phyloP scores from a whole-genome alignment of 2,329 filamentous ascomycete genomes.

The Alternaria triticimaculans region DNA sequence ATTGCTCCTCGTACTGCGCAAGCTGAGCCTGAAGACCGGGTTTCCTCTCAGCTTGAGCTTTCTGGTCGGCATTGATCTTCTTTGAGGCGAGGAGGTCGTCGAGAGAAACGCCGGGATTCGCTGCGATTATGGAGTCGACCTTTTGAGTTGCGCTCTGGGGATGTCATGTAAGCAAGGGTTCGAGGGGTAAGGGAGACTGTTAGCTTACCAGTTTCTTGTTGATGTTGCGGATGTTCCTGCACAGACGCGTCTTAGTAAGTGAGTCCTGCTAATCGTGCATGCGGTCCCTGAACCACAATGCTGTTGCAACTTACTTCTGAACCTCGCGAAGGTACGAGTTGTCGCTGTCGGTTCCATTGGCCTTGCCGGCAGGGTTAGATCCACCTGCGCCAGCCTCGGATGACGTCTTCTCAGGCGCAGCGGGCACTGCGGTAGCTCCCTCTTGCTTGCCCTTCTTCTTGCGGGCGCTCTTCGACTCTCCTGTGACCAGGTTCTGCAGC shows the following conservation, averaged over 20 bases:
- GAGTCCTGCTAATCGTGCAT: not conserved
- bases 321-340: constrained; percentile 85
- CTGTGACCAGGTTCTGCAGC: constrained; percentile 66
- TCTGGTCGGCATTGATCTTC: constrained; percentile 83
- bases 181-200: constrained; percentile 1
- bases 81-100: constrained; percentile 74
- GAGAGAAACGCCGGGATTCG: constrained; percentile 73
- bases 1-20: constrained; percentile 74
- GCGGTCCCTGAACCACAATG: constrained; percentile 2
- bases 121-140: constrained; percentile 71
- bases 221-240: constrained; percentile 86
- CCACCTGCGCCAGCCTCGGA: constrained; percentile 39
- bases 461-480: constrained; percentile 59
- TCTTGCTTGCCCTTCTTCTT: constrained; percentile 60
- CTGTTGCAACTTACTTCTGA: constrained; percentile 73
- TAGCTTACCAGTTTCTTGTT: constrained; percentile 89
- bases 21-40: constrained; percentile 73
- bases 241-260: constrained; percentile 21
- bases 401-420: constrained; percentile 46
- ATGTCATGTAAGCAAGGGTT: constrained; percentile 26
- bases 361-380: constrained; percentile 45
- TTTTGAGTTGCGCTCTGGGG: constrained; percentile 72
- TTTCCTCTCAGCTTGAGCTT: constrained; percentile 78
- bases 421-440: constrained; percentile 52
- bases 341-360: constrained; percentile 71